Evolutionary conservation across 2,329 filamentous ascomycete species (phyloP).

Genomic region (Scortechinia acanthostroma): DNA sequence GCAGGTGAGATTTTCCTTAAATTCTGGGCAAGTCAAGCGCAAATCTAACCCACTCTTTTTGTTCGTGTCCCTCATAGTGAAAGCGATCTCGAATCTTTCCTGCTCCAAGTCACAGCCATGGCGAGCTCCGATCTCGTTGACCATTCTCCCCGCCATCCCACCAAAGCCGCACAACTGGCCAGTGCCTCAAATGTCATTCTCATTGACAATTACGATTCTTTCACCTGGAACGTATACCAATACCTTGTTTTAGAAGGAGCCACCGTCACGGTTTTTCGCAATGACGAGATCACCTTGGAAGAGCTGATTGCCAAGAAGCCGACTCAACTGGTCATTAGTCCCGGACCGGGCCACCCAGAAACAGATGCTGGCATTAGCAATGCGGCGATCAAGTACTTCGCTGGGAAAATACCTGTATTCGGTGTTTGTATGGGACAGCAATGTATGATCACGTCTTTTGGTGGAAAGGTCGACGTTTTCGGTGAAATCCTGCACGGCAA

Average conservation of each 20-base stretch:
- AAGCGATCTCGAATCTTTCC: no score
- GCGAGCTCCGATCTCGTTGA: constrained; percentile 31
- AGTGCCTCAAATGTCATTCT: constrained; percentile 86
- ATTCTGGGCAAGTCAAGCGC: no score
- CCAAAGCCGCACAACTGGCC: constrained; percentile 63
- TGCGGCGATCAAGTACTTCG: constrained; percentile 82
- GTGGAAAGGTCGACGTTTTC: constrained; percentile 82
- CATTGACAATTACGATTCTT: constrained; percentile 99
- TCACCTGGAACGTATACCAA: constrained; percentile 99
- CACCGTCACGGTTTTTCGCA: constrained; percentile 79
- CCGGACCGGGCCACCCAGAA: constrained; percentile 84
- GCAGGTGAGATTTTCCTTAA: no score
- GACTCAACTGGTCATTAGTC: constrained; percentile 89
- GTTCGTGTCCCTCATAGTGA: no score
- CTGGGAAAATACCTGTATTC: constrained; percentile 87
- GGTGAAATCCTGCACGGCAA: constrained; percentile 97
- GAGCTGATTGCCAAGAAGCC: constrained; percentile 78
- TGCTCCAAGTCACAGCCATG: not conserved
- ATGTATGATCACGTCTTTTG: constrained; percentile 91
- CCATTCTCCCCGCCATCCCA: constrained; percentile 80
- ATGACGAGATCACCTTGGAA: constrained; percentile 82
- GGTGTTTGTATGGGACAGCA: constrained; percentile 99
- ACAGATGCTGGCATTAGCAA: constrained; percentile 91
- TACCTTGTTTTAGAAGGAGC: constrained; percentile 96
- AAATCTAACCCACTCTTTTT: no score